These are phyloP conservation scores for Brachypodium distachyon DNA, from an alignment of 202 grass and related monocot genomes.

Conservation along the genomic window DNA sequence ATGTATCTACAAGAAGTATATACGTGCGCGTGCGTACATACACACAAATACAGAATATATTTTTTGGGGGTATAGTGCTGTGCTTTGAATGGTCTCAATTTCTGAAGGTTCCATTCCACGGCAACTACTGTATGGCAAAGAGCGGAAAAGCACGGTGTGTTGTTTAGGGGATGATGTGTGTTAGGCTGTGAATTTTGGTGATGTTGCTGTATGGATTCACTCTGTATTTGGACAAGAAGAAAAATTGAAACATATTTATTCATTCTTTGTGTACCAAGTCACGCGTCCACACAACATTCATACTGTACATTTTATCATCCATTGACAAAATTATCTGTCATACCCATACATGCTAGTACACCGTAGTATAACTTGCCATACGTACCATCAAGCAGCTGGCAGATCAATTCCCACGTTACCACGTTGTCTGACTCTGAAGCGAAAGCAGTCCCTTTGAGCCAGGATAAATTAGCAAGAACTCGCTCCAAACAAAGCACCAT, in stretches of 20 bases:
- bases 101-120: conserved; percentile 5
- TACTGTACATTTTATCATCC: not conserved
- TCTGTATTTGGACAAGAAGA: not conserved
- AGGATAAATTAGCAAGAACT: no score
- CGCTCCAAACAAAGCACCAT: no score
- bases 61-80: conserved; percentile 11
- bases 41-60: no score
- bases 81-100: not conserved
- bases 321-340: not conserved
- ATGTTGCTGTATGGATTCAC: not conserved
- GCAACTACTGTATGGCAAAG: not conserved
- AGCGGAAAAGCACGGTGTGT: not conserved
- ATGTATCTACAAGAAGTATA: not conserved
- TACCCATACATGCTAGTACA: not conserved
- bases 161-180: not conserved
- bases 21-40: not conserved
- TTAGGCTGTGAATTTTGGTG: not conserved
- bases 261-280: not conserved
- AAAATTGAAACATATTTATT: not conserved
- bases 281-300: not conserved
- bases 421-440: no score
- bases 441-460: not conserved
- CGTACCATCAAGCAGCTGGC: not conserved
- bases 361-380: not conserved
- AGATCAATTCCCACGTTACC: not conserved